Base-by-base conservation (phyloP, 2,329 filamentous ascomycete species). In the Calcarisporium arbuscula region DNA sequence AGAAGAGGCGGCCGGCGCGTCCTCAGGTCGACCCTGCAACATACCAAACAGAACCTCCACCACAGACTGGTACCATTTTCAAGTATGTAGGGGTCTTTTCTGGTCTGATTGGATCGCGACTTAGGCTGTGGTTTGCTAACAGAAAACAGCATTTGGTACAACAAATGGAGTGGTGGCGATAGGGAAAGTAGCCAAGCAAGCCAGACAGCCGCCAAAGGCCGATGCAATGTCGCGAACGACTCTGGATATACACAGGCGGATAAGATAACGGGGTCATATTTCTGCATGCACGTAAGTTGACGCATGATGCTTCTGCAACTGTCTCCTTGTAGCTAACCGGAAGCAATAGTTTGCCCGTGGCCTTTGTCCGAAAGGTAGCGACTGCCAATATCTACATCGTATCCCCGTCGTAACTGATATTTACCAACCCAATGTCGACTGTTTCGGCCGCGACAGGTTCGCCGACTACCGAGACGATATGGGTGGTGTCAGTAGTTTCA, bases 151-250 rank as follows among this genome's bases (percentile, higher is more conserved):
- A 45, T 94, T 53, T 95, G 89, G 90, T 95, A 95, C 65, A 95
- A 95, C 67, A 96, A 95, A 63, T 96, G 90, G 89, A 84, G 82
- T 1, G 92, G 92, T 46, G 92, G 92, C 52, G 92, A 98, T 61
- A 78, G 88, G 41, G 90, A 96, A 55, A 88, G 94, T 66, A 87
- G 89, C 49, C n/a, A n/a, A n/a, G n/a, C n/a, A n/a, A 88, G 90
- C 53, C 74, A 88, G 5, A 86, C 83, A 22, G 82, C 95, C 11
- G 90, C 92, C 4, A 80, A 83, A 45, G 83, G 82, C 3, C 84
- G 94, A 36, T 96, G 92, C 69, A 92, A 89, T 54, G 69, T 98
- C 41, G 81, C 81, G 2, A 77, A 73, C 41, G 92, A 92, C 54
- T 77, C 72, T 36, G 85, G 85, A 27, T 92, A 82, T 56, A 92